phyloP scores from a whole-genome alignment of 495 filamentous ascomycete species.

The Lepraria neglecta region DNA sequence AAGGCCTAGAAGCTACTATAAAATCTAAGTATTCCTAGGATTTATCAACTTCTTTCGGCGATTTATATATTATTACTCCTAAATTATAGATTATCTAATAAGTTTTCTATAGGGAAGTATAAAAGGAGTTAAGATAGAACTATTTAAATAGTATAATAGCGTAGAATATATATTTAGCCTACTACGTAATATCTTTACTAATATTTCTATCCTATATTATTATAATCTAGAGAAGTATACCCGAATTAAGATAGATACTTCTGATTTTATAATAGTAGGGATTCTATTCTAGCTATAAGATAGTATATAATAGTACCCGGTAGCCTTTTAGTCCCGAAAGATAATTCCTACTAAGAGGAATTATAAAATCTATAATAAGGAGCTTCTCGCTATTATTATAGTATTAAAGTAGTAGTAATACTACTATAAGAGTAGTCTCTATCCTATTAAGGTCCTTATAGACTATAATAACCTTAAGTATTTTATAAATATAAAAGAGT shows the following conservation, averaged over 20 bases:
- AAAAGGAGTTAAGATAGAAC: too few relatives aligned
- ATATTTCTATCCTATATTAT: too few relatives aligned
- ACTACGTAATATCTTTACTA: too few relatives aligned
- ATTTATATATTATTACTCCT: too few relatives aligned
- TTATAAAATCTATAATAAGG: conserved; percentile 25
- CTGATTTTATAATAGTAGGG: conserved; percentile 11
- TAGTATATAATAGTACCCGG: conserved; percentile 15
- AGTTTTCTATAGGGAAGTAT: too few relatives aligned
- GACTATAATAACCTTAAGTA: conserved; percentile 20
- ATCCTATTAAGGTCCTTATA: conserved; percentile 16
- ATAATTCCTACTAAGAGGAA: conserved; percentile 17
- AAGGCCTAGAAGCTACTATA: too few relatives aligned
- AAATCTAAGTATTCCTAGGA: too few relatives aligned
- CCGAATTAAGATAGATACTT: conserved; percentile 3
- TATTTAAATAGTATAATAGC: too few relatives aligned
- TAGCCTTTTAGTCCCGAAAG: conserved; percentile 23
- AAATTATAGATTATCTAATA: too few relatives aligned
- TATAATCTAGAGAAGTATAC: neutral
- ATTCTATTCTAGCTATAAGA: conserved; percentile 23
- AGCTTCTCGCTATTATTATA: conserved; percentile 19
- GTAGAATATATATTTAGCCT: too few relatives aligned
- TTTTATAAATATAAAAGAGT: conserved; percentile 19
- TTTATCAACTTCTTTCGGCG: too few relatives aligned
- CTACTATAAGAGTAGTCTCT: conserved; percentile 13
- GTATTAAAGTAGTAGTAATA: conserved; percentile 15